Evolutionary conservation across 1,284 basidiomycete genomes (phyloP).

Genomic region (Ustilago crameri): DNA sequence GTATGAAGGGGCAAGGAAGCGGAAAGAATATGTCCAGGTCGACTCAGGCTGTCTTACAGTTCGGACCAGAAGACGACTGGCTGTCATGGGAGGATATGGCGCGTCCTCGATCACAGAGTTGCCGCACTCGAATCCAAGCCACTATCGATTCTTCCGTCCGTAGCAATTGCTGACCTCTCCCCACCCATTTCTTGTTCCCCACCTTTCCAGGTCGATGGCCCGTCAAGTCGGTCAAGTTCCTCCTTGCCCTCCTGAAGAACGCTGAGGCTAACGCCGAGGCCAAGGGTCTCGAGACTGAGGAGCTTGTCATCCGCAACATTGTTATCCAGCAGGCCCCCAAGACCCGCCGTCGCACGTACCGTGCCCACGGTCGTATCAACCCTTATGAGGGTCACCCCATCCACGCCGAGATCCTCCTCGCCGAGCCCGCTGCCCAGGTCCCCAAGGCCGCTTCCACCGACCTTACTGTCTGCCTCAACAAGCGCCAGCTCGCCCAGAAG

Average conservation of each 20-base stretch:
- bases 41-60: too few species aligned
- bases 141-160: too few species aligned
- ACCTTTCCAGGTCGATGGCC: conserved; percentile 85
- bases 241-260: conserved; percentile 95
- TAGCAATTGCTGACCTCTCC: conserved; percentile 14
- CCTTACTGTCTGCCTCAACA: conserved; percentile 59
- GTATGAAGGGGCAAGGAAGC: too few species aligned
- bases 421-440: conserved; percentile 64
- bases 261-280: conserved; percentile 99
- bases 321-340: conserved; percentile 99
- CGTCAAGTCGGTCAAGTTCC: conserved; percentile 97
- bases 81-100: too few species aligned
- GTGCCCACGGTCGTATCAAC: conserved; percentile 88
- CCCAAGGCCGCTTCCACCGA: conserved; percentile 60
- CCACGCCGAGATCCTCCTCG: conserved; percentile 81
- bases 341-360: conserved; percentile 99
- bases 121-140: too few species aligned
- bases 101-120: too few species aligned
- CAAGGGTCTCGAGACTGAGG: conserved; percentile 93
- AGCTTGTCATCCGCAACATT: conserved; percentile 94
- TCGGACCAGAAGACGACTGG: too few species aligned
- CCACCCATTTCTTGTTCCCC: background rate
- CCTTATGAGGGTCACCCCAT: conserved; percentile 83
- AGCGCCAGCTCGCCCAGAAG: conserved; percentile 65
- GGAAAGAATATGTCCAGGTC: too few species aligned